Base-by-base conservation (phyloP, 139 green algal genomes). In the Edaphochlamys debaryana region DNA sequence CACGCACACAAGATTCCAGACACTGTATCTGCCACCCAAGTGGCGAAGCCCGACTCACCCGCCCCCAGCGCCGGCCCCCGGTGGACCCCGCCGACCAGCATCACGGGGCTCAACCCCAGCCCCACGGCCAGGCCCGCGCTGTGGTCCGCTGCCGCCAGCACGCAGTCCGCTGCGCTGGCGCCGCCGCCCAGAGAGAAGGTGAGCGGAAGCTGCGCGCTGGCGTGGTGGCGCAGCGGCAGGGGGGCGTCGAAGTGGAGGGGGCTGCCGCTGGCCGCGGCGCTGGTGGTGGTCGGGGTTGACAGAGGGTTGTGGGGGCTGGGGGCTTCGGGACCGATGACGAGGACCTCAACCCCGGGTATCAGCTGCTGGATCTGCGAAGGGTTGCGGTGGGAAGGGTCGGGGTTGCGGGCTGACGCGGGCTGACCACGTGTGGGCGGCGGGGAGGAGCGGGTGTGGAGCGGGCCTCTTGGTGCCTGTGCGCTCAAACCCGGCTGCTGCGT, bases 21-120 rank as follows among this genome's bases (percentile, higher is more conserved):
- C n/a, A n/a, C n/a, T n/a, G n/a, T n/a, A n/a, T n/a, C n/a, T n/a
- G n/a, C n/a, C n/a, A n/a, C n/a, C n/a, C n/a, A n/a, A n/a, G n/a
- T n/a, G n/a, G n/a, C n/a, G n/a, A n/a, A n/a, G n/a, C n/a, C n/a
- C n/a, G 30, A 3, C 80, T 38, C 69, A 80, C 80, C 80, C 73
- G 80, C 56, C 4, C 69, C 45, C 3, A 86, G 80, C 4, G 69
- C 80, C 25, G 62, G 80, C 1, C 80, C 80, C 20, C 80, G 68
- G 56, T 64, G 41, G 29, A 86, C 69, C 20, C 80, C 80, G 23
- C 63, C 56, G 8, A 86, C 54, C 56, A 86, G 69, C 69, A 86
- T 56, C 19, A 79, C 69, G 15, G 80, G 54, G 15, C 29, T 19
- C 19, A 86, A 56, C 9, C 80, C 80, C 38, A 80, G 69, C 60